phyloP scores from a whole-genome alignment of 208 protist species.

The Vickermania spadyakhi region DNA sequence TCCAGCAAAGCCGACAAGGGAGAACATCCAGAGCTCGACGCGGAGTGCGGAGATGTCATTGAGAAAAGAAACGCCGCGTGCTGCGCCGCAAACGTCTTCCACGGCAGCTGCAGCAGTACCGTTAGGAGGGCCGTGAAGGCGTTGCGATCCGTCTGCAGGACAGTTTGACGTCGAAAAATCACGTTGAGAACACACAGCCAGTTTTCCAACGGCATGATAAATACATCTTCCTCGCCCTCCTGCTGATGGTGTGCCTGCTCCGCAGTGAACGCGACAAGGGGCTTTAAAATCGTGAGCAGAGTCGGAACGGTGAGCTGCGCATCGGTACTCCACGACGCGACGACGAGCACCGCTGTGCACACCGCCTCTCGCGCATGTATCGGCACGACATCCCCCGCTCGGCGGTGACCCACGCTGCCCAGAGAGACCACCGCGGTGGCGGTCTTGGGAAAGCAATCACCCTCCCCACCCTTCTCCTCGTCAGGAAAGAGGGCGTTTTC shows the following conservation, averaged over 20 bases:
- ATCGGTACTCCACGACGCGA: slow-evolving; percentile 60
- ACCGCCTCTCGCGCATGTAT: slow-evolving; percentile 32
- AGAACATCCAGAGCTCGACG: slow-evolving; percentile 8
- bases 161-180: slow-evolving; percentile 52
- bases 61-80: slow-evolving; percentile 12
- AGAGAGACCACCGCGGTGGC: not conserved
- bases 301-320: slow-evolving; percentile 51
- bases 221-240: not conserved
- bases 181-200: slow-evolving; percentile 51
- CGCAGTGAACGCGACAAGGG: slow-evolving; percentile 30
- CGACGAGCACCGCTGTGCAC: slow-evolving; percentile 57
- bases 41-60: slow-evolving; percentile 7
- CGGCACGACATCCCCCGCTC: slow-evolving; percentile 1
- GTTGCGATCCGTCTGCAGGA: slow-evolving; percentile 29
- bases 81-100: slow-evolving; percentile 28
- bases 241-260: slow-evolving; percentile 5
- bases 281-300: slow-evolving; percentile 46
- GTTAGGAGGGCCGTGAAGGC: slow-evolving; percentile 33
- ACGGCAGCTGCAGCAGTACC: slow-evolving; percentile 45
- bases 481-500: slow-evolving; percentile 8
- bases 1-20: slow-evolving; percentile 13
- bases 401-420: slow-evolving; percentile 2
- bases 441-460: not conserved
- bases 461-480: slow-evolving; percentile 10
- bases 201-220: slow-evolving; percentile 30